These are phyloP conservation scores for Nigrospora sphaerica DNA, from an alignment of 2,329 filamentous ascomycete genomes.

Conservation along the genomic window DNA sequence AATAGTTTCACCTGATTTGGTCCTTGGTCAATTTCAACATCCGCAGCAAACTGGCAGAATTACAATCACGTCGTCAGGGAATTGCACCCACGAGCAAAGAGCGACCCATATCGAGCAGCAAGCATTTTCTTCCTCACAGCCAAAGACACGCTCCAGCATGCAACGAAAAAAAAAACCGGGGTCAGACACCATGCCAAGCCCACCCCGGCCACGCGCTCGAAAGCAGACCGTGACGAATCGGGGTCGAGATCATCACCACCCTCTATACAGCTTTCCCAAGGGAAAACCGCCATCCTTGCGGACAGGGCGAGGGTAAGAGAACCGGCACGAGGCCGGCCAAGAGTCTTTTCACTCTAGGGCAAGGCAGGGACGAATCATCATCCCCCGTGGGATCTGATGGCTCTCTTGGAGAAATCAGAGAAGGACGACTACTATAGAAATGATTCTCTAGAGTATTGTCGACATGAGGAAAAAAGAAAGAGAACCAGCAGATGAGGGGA, in stretches of 20 bases:
- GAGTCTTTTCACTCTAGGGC: slow-evolving; percentile 77
- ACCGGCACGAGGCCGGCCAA: slow-evolving; percentile 15
- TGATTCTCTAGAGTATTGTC: slow-evolving; percentile 66
- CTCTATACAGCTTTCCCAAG: slow-evolving; percentile 59
- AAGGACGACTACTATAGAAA: slow-evolving; percentile 96
- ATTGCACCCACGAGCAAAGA: too few species aligned
- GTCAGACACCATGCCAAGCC: slow-evolving; percentile 88
- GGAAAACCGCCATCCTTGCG: slow-evolving; percentile 51
- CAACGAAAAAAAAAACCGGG: slow-evolving; percentile 49
- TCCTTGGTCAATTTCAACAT: too few species aligned
- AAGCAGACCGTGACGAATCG: slow-evolving; percentile 53
- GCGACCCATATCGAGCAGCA: too few species aligned
- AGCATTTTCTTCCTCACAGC: slow-evolving; percentile 44
- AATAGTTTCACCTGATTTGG: too few species aligned
- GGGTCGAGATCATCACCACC: slow-evolving; percentile 95
- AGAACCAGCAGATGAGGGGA: slow-evolving; percentile 7
- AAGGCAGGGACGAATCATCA: slow-evolving; percentile 87
- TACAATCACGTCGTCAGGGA: too few species aligned
- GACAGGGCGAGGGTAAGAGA: slow-evolving; percentile 49
- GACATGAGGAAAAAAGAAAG: slow-evolving; percentile 46
- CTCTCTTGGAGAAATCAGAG: slow-evolving; percentile 90
- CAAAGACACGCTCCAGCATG: slow-evolving; percentile 34
- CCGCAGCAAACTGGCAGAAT: too few species aligned
- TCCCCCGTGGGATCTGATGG: slow-evolving; percentile 89
- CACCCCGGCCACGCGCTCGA: slow-evolving; percentile 72